These are phyloP conservation scores for Platanthera zijinensis DNA, from an alignment of 106 monocot species.

Conservation along the genomic window DNA sequence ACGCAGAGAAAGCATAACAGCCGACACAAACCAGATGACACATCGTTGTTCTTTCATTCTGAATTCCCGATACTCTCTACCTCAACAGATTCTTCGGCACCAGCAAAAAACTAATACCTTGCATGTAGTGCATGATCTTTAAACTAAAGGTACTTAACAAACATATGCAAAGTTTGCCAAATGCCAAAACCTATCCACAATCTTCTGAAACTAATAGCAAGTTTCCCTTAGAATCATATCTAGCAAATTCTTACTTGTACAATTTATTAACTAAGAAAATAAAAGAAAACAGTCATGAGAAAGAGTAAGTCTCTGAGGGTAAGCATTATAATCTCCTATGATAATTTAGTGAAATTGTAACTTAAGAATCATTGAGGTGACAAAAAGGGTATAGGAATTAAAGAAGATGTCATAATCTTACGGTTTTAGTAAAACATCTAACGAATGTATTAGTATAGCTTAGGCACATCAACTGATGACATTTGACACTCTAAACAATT, in stretches of 20 bases:
- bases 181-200: no score
- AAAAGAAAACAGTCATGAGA: background rate
- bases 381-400: background rate
- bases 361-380: background rate
- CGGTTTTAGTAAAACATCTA: background rate
- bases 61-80: background rate
- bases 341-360: background rate
- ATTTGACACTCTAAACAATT: conserved; percentile 2
- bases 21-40: background rate
- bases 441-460: background rate
- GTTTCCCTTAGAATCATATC: background rate
- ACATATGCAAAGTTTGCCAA: no score
- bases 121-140: background rate
- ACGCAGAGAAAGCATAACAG: background rate
- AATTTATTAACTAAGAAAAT: background rate
- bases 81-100: background rate
- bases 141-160: no score
- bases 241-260: background rate
- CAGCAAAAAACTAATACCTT: background rate
- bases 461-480: background rate
- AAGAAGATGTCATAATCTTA: background rate
- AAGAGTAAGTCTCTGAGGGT: background rate
- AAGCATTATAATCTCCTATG: background rate
- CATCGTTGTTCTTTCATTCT: background rate
- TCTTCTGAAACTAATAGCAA: no score